Percentiles rank a stretch among this genome's conserved stretches.
Conservation (phyloP, 768 basidiomycete genomes). For the Mycena kentingensis region DNA sequence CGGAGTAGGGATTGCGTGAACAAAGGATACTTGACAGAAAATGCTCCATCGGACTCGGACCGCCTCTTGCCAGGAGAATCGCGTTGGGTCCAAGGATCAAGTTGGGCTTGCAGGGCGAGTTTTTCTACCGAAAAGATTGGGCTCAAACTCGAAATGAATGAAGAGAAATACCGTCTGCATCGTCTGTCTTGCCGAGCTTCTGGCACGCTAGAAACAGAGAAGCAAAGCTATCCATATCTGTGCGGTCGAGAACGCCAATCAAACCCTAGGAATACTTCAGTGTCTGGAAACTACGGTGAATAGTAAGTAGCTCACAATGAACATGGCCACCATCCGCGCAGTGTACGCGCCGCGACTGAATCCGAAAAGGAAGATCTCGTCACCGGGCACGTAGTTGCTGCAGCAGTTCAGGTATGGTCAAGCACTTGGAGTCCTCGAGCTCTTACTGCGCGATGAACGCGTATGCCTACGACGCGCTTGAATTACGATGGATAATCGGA, state of each 20-base stretch:
- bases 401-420: background rate
- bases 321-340: conserved; percentile 69
- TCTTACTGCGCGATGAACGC: conserved; percentile 80
- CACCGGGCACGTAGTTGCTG: conserved; percentile 71
- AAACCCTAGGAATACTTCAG: conserved; percentile 48
- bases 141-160: background rate
- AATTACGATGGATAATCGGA: background rate
- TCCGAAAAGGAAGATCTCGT: conserved; percentile 82
- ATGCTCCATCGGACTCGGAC: conserved; percentile 48
- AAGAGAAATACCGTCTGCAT: conserved; percentile 42
- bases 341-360: conserved; percentile 81
- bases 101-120: conserved; percentile 40
- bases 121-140: conserved; percentile 32
- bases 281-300: background rate
- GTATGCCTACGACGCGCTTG: conserved; percentile 6
- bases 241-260: conserved; percentile 70
- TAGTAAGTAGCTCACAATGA: conserved; percentile 51
- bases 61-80: conserved; percentile 56
- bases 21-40: conserved; percentile 65
- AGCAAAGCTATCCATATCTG: conserved; percentile 72
- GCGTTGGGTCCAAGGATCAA: conserved; percentile 56
- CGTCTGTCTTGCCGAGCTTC: conserved; percentile 56
- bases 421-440: background rate
- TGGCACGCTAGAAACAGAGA: conserved; percentile 63
- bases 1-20: background rate